Evolutionary conservation across 257 asterid genomes (phyloP).

Genomic region (Solanum microdontum): DNA sequence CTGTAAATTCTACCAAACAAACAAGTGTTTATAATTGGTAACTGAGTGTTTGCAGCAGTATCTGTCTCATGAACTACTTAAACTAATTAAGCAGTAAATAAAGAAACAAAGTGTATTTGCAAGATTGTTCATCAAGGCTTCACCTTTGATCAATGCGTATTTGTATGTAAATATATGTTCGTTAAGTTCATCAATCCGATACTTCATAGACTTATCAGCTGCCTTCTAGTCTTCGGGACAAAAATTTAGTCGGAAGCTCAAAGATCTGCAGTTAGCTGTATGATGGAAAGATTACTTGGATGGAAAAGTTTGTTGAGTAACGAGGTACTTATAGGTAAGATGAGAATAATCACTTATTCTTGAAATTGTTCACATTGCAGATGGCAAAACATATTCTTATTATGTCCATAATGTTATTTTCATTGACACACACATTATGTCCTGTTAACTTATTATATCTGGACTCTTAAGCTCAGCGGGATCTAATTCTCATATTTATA

Average conservation of each 20-base stretch:
- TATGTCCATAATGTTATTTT: neutral
- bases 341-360: neutral
- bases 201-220: neutral
- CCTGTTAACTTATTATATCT: neutral
- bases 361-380: neutral
- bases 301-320: too few relatives aligned
- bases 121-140: conserved; percentile 31
- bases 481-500: neutral
- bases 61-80: neutral
- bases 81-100: neutral
- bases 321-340: neutral
- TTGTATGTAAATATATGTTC: conserved; percentile 26
- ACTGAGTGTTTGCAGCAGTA: neutral
- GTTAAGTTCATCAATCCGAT: conserved; percentile 29
- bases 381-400: neutral
- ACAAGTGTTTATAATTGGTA: neutral
- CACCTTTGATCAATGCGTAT: conserved; percentile 45
- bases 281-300: neutral
- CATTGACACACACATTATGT: neutral
- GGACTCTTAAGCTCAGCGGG: too few relatives aligned
- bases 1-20: too few relatives aligned
- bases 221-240: neutral
- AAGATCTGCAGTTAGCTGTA: neutral
- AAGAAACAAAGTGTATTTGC: neutral
- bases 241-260: neutral